Percentiles rank a stretch among this genome's conserved stretches.
These are phyloP conservation scores for Auriscalpium vulgare DNA, from an alignment of 768 basidiomycete genomes.

Conservation along the genomic window DNA sequence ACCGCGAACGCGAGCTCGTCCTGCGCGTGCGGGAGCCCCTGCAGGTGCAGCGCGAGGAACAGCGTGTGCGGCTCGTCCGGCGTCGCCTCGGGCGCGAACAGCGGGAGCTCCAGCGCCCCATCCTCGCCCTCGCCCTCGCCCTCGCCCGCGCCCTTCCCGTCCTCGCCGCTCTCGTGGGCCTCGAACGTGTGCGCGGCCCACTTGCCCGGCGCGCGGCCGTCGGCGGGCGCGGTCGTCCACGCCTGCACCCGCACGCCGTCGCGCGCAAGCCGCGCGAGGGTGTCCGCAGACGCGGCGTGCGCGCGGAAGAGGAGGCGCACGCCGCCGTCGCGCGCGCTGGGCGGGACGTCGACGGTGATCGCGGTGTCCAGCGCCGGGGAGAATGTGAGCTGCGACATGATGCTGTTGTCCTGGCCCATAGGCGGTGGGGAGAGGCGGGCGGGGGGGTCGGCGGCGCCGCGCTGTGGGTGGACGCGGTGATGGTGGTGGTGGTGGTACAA, in stretches of 20 bases:
- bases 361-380: constrained; percentile 13
- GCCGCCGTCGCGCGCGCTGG: constrained; percentile 4
- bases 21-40: constrained; percentile 5
- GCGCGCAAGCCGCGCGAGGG: constrained; percentile 5
- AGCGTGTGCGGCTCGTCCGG: constrained; percentile 11
- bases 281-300: constrained; percentile 10
- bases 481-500: no score
- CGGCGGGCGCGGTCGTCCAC: constrained; percentile 16
- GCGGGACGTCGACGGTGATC: constrained; percentile 8
- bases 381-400: constrained; percentile 7
- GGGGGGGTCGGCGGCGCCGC: not conserved
- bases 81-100: not conserved
- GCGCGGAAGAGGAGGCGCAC: constrained; percentile 14
- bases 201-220: constrained; percentile 6
- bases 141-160: not conserved
- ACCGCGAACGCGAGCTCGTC: constrained; percentile 8
- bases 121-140: not conserved
- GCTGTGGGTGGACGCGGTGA: no score
- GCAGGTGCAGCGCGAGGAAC: constrained; percentile 11
- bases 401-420: not conserved
- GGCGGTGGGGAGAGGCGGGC: not conserved
- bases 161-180: not conserved
- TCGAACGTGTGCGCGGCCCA: constrained; percentile 15
- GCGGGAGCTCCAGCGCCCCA: not conserved
- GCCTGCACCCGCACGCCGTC: constrained; percentile 14